These are phyloP conservation scores for Fraxinus velutina DNA, from an alignment of 305 asterid genomes.

Conservation along the genomic window DNA sequence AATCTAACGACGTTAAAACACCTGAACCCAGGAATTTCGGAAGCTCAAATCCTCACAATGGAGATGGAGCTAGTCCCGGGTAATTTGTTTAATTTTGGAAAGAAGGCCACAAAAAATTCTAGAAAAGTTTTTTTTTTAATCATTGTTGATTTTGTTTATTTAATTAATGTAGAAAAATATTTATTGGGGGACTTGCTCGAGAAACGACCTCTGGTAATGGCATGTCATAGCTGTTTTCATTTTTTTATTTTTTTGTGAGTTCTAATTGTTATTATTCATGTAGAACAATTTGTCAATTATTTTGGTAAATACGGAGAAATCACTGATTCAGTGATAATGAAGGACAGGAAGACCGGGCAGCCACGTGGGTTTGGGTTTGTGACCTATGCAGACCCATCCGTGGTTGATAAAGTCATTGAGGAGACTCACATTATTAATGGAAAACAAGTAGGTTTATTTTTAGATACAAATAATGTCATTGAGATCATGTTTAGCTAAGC, in stretches of 20 bases:
- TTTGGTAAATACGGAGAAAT: conserved; percentile 58
- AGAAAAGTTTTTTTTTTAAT: background rate
- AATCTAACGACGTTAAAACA: conserved; percentile 28
- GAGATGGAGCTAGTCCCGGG: conserved; percentile 69
- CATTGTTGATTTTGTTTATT: background rate
- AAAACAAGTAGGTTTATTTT: conserved; percentile 40
- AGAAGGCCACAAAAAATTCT: background rate
- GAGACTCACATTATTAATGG: conserved; percentile 49
- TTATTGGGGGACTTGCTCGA: conserved; percentile 58
- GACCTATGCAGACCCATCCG: conserved; percentile 48
- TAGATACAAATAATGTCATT: background rate
- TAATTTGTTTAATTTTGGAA: conserved; percentile 14
- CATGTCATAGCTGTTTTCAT: background rate
- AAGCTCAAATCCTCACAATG: conserved; percentile 39
- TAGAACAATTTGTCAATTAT: conserved; percentile 54
- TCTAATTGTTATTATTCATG: conserved; percentile 9
- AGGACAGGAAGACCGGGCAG: conserved; percentile 48
- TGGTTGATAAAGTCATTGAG: conserved; percentile 50
- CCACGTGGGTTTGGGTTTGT: conserved; percentile 62
- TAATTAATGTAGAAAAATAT: conserved; percentile 38
- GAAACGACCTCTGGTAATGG: conserved; percentile 51
- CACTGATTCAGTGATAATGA: conserved; percentile 61
- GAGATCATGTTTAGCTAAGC: background rate
- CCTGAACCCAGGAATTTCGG: conserved; percentile 27
- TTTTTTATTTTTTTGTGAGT: background rate